Base-by-base conservation (phyloP, 345 rosid genomes). In the Camelina hispida region DNA sequence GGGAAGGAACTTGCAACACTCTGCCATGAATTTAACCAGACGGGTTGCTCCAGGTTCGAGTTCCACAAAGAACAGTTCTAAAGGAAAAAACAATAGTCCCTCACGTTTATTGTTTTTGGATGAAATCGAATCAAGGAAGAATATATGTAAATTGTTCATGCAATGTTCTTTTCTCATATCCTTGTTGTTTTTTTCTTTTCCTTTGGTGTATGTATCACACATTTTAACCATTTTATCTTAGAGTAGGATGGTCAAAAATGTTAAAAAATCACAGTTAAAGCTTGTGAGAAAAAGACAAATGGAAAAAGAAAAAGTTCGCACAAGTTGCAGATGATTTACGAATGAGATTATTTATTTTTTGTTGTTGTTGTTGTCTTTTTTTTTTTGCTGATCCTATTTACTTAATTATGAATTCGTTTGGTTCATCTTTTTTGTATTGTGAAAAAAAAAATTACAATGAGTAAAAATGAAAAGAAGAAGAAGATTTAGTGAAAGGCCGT, bases 11-110 rank as follows among this genome's bases (percentile, higher is more conserved):
- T 78, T 8, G 46, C 70, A 23, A 66, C 23, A 53, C 52, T 78
- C 37, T 78, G 81, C 73, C 69, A 73, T 18, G 65, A 53, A 6
- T 78, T 73, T 68, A 78, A 78, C 52, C 71, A 73, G 28, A 78
- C 69, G 14, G 81, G 78, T 52, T 5, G 65, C 54, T 67, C 75
- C 13, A 78, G 30, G 66, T 78, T 78, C 38, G 75, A 78, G 9
- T 73, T 78, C 25, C 81, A 73, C 61, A 78, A 78, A 56, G 81
- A 78, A 68, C 81, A 67, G 0, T 78, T 73, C 11, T 78, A 53
- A 23, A 4, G 66, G 44, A 57, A 35, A 28, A 62, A 42, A 13
- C 23, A 22, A 53, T 13, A 52, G 14, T 3, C n/a, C 9, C n/a
- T 32, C 38, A 35, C 18, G 32, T 6, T 38, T 32, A 2, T 46